Evolutionary conservation across 2,329 filamentous ascomycete species (phyloP).

Genomic region (Corynespora cassiicola): DNA sequence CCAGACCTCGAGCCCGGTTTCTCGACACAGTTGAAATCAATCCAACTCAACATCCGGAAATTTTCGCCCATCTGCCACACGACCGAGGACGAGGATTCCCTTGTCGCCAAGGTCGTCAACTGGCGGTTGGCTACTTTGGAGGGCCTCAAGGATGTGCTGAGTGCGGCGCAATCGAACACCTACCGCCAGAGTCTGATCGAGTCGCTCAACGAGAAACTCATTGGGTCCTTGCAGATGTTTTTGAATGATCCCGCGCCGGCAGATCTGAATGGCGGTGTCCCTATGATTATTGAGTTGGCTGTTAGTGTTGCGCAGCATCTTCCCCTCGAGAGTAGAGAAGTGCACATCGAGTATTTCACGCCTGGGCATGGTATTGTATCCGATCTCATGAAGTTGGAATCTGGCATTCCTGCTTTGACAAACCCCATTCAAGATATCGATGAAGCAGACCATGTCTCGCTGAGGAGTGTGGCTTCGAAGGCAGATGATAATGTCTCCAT

Average conservation of each 20-base stretch:
- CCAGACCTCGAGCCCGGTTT: slow-evolving; percentile 80
- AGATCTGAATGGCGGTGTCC: slow-evolving; percentile 85
- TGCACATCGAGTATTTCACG: slow-evolving; percentile 83
- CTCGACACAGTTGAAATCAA: slow-evolving; percentile 79
- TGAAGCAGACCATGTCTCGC: slow-evolving; percentile 48
- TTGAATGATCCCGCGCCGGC: slow-evolving; percentile 77
- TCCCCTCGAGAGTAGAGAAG: slow-evolving; percentile 88
- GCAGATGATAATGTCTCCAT: slow-evolving; percentile 34
- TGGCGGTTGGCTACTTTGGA: slow-evolving; percentile 96
- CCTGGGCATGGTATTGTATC: slow-evolving; percentile 75
- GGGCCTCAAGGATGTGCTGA: slow-evolving; percentile 76
- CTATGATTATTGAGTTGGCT: slow-evolving; percentile 92
- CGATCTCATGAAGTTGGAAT: slow-evolving; percentile 85
- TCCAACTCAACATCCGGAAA: slow-evolving; percentile 85
- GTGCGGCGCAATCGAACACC: slow-evolving; percentile 68
- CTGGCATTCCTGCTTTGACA: slow-evolving; percentile 55
- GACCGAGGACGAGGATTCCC: slow-evolving; percentile 86
- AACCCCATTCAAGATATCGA: slow-evolving; percentile 50
- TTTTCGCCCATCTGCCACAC: slow-evolving; percentile 76
- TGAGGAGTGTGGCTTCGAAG: slow-evolving; percentile 41
- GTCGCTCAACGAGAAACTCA: slow-evolving; percentile 70
- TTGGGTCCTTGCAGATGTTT: slow-evolving; percentile 74
- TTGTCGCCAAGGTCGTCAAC: slow-evolving; percentile 84
- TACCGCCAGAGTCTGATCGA: slow-evolving; percentile 66
- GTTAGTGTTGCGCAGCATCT: slow-evolving; percentile 85